Evolutionary conservation across 139 green algal species (phyloP), one percentile per base, ranked within the genome.

Genomic region (Chlamydomonas sp.): DNA sequence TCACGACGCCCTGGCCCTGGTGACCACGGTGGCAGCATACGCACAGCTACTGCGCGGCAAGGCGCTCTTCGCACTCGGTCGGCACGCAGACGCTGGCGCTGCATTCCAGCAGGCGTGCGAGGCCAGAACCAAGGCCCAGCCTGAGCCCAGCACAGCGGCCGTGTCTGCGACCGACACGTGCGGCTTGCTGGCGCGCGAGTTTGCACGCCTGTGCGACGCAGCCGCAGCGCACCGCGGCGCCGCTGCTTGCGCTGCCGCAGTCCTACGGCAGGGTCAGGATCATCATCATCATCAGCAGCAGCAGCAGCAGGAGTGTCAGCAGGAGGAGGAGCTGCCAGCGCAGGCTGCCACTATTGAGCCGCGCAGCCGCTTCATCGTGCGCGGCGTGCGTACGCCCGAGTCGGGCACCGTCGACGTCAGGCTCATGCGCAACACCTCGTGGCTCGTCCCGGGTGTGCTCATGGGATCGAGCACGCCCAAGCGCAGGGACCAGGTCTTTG

Each of bases 401-500:
- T 24, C 28, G 48, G 48, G 28, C 24, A 24, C 3, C 3, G n/a
- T n/a, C n/a, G 63, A 58, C 35, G 63, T 70, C 38, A 66, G 31
- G 6, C 63, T 79, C 28, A 58, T 54, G 22, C 70, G 75, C 24
- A 81, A 81, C 75, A 81, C 70, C 13, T 67, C 33, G 34, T 81
- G 75, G 75, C 22, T 81, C 33, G 49, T 81, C 26, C 65, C 58
- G 2, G 70, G 58, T 2, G 35, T 58, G 26, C 48, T 81, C 4
- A 73, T 73, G 65, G 75, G 58, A 1, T 34, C 36, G 24, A 77
- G 70, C 75, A 81, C 70, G 2, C 75, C 75, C 37, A 77, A 76
- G 35, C n/a, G 39, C 0, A 66, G 67, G 50, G 59, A 37, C 5
- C 70, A 81, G 59, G 72, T 81, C 5, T 5, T 31, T 0, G 76